A percentile compares a stretch with the other conserved stretches of the same genome.
Evolutionary conservation across 2,329 filamentous ascomycete species (phyloP).

Genomic region (Trichocomaceae sp.): DNA sequence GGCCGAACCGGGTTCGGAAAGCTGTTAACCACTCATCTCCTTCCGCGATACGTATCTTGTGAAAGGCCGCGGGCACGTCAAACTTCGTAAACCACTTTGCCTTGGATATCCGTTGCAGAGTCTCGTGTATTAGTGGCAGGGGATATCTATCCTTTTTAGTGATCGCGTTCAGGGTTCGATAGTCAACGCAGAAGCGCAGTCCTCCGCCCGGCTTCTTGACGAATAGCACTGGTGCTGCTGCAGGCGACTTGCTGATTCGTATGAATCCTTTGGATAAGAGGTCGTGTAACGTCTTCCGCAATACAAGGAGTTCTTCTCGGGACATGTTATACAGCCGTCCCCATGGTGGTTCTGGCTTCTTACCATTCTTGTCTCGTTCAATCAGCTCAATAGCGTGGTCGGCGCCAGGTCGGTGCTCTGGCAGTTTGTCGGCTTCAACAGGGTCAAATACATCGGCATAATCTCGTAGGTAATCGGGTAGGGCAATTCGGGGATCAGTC

Average conservation of each 20-base stretch:
- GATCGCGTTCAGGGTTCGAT: slow-evolving; percentile 21
- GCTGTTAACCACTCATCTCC: slow-evolving; percentile 14
- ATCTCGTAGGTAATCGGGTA: slow-evolving; percentile 10
- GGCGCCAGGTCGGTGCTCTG: slow-evolving; percentile 9
- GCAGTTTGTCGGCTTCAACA: slow-evolving; percentile 14
- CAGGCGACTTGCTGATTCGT: slow-evolving; percentile 14
- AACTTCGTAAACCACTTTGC: slow-evolving; percentile 23
- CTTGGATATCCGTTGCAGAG: slow-evolving; percentile 14
- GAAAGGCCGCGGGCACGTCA: slow-evolving; percentile 17
- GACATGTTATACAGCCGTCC: slow-evolving; percentile 16
- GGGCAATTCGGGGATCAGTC: slow-evolving; percentile 3
- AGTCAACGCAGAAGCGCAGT: slow-evolving; percentile 22
- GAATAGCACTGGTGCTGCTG: slow-evolving; percentile 16
- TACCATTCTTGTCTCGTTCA: neutral
- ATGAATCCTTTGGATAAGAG: slow-evolving; percentile 18
- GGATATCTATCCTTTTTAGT: slow-evolving; percentile 23
- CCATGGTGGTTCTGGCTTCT: slow-evolving; percentile 10
- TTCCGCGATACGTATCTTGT: slow-evolving; percentile 18
- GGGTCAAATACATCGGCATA: slow-evolving; percentile 9
- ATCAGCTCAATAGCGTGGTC: slow-evolving; percentile 18
- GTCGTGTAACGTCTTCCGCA: slow-evolving; percentile 17
- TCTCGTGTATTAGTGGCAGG: slow-evolving; percentile 23
- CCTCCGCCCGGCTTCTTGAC: slow-evolving; percentile 12
- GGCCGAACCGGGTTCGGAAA: slow-evolving; percentile 18
- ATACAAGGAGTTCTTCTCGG: slow-evolving; percentile 14